Conservation (phyloP, 208 protist species). For the Leishmania aethiopica region DNA sequence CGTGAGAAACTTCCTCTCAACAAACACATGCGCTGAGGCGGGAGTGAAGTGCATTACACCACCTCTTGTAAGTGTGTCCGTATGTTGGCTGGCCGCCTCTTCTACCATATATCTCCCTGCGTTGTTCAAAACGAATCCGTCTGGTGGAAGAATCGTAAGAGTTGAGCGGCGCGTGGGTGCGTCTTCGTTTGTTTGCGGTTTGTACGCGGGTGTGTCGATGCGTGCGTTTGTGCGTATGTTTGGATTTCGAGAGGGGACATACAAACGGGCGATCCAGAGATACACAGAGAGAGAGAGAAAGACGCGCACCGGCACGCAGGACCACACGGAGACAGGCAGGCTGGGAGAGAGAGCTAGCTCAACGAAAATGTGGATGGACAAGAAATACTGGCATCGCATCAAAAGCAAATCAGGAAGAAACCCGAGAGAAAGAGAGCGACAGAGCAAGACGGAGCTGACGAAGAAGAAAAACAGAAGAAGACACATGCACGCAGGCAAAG, state of each 20-base stretch:
- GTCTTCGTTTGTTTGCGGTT: background rate
- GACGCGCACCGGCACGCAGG: background rate
- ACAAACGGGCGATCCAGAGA: background rate
- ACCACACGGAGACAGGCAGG: background rate
- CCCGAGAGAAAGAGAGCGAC: background rate
- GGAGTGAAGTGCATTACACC: background rate
- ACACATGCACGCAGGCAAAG: background rate
- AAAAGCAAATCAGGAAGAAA: background rate
- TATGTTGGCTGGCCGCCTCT: too few species aligned
- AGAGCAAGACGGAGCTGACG: background rate
- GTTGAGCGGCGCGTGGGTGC: background rate
- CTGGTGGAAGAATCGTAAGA: background rate
- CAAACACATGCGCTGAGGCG: background rate
- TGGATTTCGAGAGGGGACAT: background rate
- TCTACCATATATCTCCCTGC: background rate
- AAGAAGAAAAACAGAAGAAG: background rate
- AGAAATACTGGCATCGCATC: background rate
- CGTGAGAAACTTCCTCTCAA: background rate
- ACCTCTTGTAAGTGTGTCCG: background rate
- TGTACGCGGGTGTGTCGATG: background rate
- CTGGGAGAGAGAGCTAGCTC: background rate
- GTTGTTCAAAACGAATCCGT: background rate
- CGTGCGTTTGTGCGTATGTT: background rate
- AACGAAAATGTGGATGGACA: background rate
- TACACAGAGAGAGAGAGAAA: conserved; percentile 2